These are phyloP conservation scores for Carex scoparia DNA, from an alignment of 176 grass and related monocot genomes.

Conservation along the genomic window DNA sequence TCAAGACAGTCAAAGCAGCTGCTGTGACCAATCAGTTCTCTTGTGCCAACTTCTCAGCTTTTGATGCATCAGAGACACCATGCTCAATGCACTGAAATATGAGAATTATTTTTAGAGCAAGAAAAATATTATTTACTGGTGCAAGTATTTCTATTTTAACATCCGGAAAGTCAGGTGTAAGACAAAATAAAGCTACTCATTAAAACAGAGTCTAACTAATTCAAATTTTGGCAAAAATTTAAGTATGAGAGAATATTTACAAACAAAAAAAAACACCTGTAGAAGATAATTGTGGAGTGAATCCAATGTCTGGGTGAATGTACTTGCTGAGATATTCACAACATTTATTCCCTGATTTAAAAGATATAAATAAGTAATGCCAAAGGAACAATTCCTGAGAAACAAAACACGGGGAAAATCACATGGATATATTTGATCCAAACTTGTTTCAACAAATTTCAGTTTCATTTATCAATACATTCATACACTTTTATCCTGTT, in stretches of 20 bases:
- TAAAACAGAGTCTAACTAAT: background rate
- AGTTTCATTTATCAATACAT: background rate
- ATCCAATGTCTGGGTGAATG: conserved; percentile 92
- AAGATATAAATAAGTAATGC: conserved; percentile 18
- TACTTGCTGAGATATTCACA: conserved; percentile 87
- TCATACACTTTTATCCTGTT: background rate
- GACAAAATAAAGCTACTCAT: background rate
- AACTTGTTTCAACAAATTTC: background rate
- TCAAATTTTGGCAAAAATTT: background rate
- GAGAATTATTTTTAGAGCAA: background rate
- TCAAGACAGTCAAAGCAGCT: background rate
- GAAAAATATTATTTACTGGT: background rate
- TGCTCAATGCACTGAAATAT: conserved; percentile 31
- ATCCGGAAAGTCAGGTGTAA: background rate
- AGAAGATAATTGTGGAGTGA: conserved; percentile 87
- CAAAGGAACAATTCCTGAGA: background rate
- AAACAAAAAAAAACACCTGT: conserved; percentile 44
- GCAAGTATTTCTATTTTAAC: background rate
- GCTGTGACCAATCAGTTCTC: conserved; percentile 9
- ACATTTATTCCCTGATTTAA: conserved; percentile 68
- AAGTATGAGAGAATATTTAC: background rate
- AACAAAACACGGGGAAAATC: background rate
- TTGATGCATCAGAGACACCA: conserved; percentile 23
- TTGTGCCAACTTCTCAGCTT: background rate
- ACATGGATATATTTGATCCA: background rate